A percentile compares a stretch with the other conserved stretches of the same genome.
Conservation (phyloP, 2,329 filamentous ascomycete genomes). For the Neofusicoccum parvum region DNA sequence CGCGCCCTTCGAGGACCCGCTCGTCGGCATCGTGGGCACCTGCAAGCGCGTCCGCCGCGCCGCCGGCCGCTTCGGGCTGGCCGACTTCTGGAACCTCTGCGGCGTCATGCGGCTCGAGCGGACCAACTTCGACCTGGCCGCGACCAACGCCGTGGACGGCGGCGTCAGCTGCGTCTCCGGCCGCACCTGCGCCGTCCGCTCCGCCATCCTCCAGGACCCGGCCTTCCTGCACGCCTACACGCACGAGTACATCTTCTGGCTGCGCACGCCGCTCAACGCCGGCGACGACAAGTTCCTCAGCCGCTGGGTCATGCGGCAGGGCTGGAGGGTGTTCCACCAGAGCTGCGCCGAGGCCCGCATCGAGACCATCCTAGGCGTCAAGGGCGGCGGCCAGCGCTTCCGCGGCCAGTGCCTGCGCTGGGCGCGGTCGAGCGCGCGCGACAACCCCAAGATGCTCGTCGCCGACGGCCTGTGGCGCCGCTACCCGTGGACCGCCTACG, state of each 20-base stretch:
- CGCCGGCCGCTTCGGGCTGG: not conserved
- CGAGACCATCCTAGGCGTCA: constrained; percentile 47
- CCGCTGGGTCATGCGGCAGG: constrained; percentile 50
- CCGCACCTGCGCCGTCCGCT: constrained; percentile 32
- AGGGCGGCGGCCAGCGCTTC: constrained; percentile 26
- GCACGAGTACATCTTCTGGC: constrained; percentile 29
- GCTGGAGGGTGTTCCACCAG: constrained; percentile 57
- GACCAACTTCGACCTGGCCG: constrained; percentile 37
- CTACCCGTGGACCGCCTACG: constrained; percentile 58
- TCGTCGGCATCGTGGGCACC: constrained; percentile 24
- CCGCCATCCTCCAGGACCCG: constrained; percentile 27
- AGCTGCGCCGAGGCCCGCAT: constrained; percentile 51
- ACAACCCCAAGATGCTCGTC: constrained; percentile 30
- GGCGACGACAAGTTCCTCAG: constrained; percentile 53
- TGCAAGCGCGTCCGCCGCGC: constrained; percentile 13
- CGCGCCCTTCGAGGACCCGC: constrained; percentile 34
- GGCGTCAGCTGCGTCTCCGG: constrained; percentile 38
- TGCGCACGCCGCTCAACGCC: constrained; percentile 24
- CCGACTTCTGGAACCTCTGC: constrained; percentile 29
- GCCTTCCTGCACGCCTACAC: constrained; percentile 28
- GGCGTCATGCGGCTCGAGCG: constrained; percentile 34
- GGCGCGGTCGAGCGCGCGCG: constrained; percentile 22
- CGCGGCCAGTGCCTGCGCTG: constrained; percentile 30
- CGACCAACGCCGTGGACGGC: constrained; percentile 35
- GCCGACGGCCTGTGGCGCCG: constrained; percentile 41